Evolutionary conservation across 352 stramenopile species (phyloP).

Genomic region (Globisporangium acanthophoron): DNA sequence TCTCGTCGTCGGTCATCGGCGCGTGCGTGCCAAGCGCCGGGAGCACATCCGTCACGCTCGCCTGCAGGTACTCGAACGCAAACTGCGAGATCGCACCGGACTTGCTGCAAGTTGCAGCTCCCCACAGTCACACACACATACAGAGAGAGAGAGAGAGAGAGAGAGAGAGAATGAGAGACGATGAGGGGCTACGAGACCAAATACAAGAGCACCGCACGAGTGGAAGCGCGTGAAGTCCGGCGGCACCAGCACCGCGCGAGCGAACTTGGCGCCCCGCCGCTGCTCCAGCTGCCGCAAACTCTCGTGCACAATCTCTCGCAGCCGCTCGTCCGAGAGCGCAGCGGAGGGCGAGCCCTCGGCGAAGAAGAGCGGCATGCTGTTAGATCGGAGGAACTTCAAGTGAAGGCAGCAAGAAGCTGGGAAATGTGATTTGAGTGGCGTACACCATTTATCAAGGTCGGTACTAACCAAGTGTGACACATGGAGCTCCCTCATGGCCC

Average conservation of each 20-base stretch:
- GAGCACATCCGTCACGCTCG: constrained; percentile 86
- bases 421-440: no score
- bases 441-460: no score
- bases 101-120: constrained; percentile 34
- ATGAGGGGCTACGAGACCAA: no score
- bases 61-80: constrained; percentile 91
- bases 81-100: constrained; percentile 91
- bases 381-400: background rate
- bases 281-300: constrained; percentile 65
- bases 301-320: constrained; percentile 57
- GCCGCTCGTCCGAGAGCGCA: constrained; percentile 49
- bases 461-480: no score
- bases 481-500: no score
- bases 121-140: no score
- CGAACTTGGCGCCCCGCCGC: constrained; percentile 36
- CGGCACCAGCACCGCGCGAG: constrained; percentile 89
- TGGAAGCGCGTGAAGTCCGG: constrained; percentile 96
- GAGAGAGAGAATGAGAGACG: background rate
- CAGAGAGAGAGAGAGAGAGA: background rate
- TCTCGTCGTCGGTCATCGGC: constrained; percentile 94
- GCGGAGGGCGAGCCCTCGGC: constrained; percentile 65
- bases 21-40: constrained; percentile 94
- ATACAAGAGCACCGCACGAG: constrained; percentile 52
- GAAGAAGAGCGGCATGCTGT: constrained; percentile 61
- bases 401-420: background rate